These are phyloP conservation scores for Deinandra increscens DNA, from an alignment of 129 eudicot species.

Conservation along the genomic window DNA sequence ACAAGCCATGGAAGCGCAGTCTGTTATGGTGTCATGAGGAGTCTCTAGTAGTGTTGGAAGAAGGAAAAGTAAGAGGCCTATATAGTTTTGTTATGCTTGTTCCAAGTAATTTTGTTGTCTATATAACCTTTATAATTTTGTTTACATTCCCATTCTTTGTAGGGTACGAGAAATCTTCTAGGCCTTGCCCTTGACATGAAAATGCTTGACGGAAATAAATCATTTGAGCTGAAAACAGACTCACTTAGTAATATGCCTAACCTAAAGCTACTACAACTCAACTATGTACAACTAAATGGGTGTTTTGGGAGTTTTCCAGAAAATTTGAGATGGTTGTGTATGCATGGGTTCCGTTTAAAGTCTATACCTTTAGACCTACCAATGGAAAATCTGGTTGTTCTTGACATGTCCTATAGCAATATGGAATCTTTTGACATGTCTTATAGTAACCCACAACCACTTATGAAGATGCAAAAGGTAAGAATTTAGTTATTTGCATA, in stretches of 20 bases:
- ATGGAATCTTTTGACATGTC: conserved; percentile 8
- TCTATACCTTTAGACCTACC: conserved; percentile 19
- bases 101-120: background rate
- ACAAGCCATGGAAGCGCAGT: conserved; percentile 30
- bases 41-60: conserved; percentile 28
- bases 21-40: conserved; percentile 29
- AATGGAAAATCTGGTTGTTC: conserved; percentile 21
- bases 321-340: conserved; percentile 29
- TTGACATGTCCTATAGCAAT: conserved; percentile 23
- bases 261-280: too few species aligned
- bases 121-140: background rate
- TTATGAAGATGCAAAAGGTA: conserved; percentile 10
- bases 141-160: background rate
- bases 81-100: background rate
- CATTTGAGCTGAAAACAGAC: too few species aligned
- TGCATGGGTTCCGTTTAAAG: conserved; percentile 24
- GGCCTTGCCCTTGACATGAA: conserved; percentile 33
- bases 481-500: background rate
- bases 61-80: conserved; percentile 22
- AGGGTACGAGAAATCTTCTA: conserved; percentile 30
- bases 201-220: conserved; percentile 2
- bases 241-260: conserved; percentile 25
- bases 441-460: background rate
- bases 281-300: background rate
- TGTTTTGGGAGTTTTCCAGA: conserved; percentile 12